A percentile compares a stretch with the other conserved stretches of the same genome.
phyloP scores from a whole-genome alignment of 345 rosid species.

The Combretum micranthum region DNA sequence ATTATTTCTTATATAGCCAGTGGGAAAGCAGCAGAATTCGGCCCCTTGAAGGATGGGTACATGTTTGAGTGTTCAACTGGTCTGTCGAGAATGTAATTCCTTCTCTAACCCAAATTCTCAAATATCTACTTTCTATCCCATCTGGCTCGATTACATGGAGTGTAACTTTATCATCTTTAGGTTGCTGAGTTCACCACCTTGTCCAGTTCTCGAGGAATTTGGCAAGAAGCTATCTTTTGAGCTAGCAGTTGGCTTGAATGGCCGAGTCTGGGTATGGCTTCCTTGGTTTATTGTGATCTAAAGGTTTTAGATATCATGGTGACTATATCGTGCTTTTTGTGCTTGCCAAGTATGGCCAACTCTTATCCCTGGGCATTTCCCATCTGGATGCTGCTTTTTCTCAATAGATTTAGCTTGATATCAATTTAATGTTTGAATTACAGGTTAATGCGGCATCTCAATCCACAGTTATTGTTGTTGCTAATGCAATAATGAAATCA shows the following conservation, averaged over 20 bases:
- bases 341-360: no score
- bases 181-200: constrained; percentile 54
- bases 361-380: no score
- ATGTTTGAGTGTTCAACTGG: constrained; percentile 83
- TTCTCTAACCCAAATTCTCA: neutral
- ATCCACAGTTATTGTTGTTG: constrained; percentile 43
- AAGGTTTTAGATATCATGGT: no score
- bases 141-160: no score
- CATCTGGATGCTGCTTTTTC: no score
- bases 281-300: no score
- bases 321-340: no score
- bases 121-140: no score
- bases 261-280: constrained; percentile 54
- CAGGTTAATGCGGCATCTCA: constrained; percentile 60
- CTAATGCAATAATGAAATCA: constrained; percentile 66
- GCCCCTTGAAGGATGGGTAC: constrained; percentile 62
- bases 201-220: constrained; percentile 62
- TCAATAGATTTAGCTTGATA: neutral
- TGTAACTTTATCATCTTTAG: constrained; percentile 21
- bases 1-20: constrained; percentile 27
- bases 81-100: constrained; percentile 62
- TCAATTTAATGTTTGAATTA: neutral
- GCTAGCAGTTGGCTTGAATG: constrained; percentile 67
- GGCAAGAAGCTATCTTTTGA: constrained; percentile 67
- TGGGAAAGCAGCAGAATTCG: constrained; percentile 77